Evolutionary conservation across 2,329 filamentous ascomycete species (phyloP), one percentile per base, ranked within the genome.

Genomic region (Thielaviopsis populi): DNA sequence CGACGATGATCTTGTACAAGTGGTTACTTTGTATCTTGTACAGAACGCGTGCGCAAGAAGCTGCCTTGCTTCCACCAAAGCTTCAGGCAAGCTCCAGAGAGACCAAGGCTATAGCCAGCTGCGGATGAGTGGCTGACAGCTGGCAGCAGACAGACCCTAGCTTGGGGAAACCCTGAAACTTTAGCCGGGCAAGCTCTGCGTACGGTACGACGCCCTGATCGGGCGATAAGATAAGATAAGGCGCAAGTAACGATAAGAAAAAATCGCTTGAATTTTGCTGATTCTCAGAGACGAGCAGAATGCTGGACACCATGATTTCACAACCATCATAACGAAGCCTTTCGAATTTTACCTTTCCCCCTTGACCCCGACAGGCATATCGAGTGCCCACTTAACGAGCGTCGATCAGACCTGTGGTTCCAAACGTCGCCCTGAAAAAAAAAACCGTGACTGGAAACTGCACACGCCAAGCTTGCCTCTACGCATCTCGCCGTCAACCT

Each of bases 41-140:
- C 24, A 42, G 59, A 62, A 64, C 63, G 63, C 63, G 53, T 65
- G 56, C 53, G 60, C 61, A 66, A 46, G 59, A 64, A 66, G 62
- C 63, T 62, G 60, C 59, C 65, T 66, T 59, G 43, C 59, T 54
- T 64, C 48, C 30, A 59, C n/a, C 43, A 60, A 64, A 64, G 53
- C 46, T 64, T 62, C 42, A 41, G 19, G 61, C 33, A 59, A 62
- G 59, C 54, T 59, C 41, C 33, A 33, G 27, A 56, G 27, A 46
- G 59, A n/a, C 33, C 63, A 61, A 60, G 22, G 58, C 58, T 43
- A 10, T 2, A 2, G 15, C 13, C 24, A 50, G 37, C 33, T n/a
- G 59, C 11, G 27, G 42, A 3, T 19, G 37, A 30, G 41, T 60
- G 30, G 33, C 8, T 0, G 41, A 1, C 59, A 61, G 59, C 59